Evolutionary conservation across 352 stramenopile genomes (phyloP).

Genomic region (Phytopythium delawarense): DNA sequence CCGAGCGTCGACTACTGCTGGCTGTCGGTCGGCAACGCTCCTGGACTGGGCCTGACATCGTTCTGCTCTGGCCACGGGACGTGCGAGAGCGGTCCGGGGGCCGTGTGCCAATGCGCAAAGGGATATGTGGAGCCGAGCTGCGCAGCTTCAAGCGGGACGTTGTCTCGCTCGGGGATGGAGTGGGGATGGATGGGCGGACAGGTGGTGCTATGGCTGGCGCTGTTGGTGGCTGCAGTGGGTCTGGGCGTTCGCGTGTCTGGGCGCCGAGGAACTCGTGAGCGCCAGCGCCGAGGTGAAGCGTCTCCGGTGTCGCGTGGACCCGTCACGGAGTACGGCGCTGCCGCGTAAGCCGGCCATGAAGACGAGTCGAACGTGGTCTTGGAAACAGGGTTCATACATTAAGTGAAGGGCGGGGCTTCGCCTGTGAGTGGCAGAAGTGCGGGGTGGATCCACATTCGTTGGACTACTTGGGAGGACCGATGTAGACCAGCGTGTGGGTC

Average conservation of each 20-base stretch:
- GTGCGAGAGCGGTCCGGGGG: conserved; percentile 3
- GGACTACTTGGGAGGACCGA: not conserved
- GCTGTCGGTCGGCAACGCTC: conserved; percentile 11
- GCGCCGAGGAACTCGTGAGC: not conserved
- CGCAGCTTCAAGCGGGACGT: not conserved
- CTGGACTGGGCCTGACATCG: conserved; percentile 7
- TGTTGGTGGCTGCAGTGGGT: not conserved
- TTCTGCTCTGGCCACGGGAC: conserved; percentile 19
- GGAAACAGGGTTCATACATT: not conserved
- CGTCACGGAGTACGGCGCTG: not conserved
- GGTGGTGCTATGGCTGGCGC: not conserved
- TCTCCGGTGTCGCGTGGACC: not conserved
- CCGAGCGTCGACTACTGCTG: conserved; percentile 21
- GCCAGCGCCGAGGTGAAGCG: not conserved
- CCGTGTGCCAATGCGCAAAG: not conserved
- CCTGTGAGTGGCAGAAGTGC: too few relatives aligned
- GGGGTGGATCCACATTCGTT: too few relatives aligned
- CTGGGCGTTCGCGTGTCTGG: not conserved
- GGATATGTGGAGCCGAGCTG: not conserved
- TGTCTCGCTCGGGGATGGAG: not conserved
- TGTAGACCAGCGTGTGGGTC: not conserved
- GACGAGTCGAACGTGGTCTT: not conserved
- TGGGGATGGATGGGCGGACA: not conserved
- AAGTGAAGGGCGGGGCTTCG: not conserved
- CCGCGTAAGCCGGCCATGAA: not conserved